phyloP scores from a whole-genome alignment of 768 basidiomycete species.

The Clavaria fumosa region DNA sequence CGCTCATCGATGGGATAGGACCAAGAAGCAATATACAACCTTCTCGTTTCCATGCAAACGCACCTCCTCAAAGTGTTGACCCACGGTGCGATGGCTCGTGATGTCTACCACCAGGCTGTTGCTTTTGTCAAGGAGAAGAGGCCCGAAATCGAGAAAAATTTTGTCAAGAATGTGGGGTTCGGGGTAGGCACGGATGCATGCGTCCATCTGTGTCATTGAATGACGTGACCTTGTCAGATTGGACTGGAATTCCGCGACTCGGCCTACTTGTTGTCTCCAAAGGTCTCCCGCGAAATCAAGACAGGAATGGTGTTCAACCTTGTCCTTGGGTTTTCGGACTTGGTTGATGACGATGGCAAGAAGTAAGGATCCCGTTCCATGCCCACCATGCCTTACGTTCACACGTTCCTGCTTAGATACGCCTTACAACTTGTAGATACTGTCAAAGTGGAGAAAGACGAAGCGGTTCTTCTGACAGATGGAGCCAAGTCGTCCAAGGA shows the following conservation, averaged over 20 bases:
- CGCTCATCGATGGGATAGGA: slow-evolving; percentile 41
- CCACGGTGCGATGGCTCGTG: slow-evolving; percentile 60
- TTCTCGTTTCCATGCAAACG: slow-evolving; percentile 63
- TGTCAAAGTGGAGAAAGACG: slow-evolving; percentile 55
- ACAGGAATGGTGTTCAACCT: slow-evolving; percentile 80
- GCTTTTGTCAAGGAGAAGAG: slow-evolving; percentile 60
- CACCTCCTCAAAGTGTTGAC: slow-evolving; percentile 65
- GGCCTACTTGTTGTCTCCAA: slow-evolving; percentile 64
- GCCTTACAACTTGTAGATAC: slow-evolving; percentile 83
- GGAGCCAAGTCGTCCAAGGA: slow-evolving; percentile 77
- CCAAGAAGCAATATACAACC: slow-evolving; percentile 78
- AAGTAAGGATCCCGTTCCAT: slow-evolving; percentile 33
- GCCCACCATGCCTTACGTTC: not conserved
- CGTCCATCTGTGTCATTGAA: not conserved
- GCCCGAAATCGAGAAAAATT: slow-evolving; percentile 67
- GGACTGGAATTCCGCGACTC: slow-evolving; percentile 93
- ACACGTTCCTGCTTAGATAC: slow-evolving; percentile 38
- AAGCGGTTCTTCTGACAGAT: slow-evolving; percentile 60
- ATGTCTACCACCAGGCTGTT: slow-evolving; percentile 68
- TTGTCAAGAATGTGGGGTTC: slow-evolving; percentile 84
- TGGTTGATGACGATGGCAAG: slow-evolving; percentile 61
- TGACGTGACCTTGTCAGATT: slow-evolving; percentile 34
- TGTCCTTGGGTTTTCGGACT: slow-evolving; percentile 69
- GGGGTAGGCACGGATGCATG: slow-evolving; percentile 36
- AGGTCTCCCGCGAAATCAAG: slow-evolving; percentile 57